Base-by-base conservation (phyloP, 139 green algal genomes). In the Volvox reticuliferus region DNA sequence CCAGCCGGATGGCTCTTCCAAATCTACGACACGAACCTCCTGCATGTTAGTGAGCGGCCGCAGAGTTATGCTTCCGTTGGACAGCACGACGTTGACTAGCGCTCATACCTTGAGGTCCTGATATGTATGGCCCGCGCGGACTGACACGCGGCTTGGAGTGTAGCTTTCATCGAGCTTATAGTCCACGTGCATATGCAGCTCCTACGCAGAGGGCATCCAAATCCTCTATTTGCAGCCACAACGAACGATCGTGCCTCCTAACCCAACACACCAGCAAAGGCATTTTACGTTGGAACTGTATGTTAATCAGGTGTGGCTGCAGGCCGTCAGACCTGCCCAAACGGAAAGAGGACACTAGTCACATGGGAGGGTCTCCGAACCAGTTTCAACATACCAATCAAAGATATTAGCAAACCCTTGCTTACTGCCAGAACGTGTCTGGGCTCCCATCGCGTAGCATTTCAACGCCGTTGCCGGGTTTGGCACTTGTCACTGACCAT, bases 351-450 rank as follows among this genome's bases (percentile, higher is more conserved):
- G 5, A 9, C 76, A 20, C 17, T 20, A 2, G 1, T n/a, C 1
- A 17, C 32, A 24, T 55, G 76, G 33, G 2, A 26, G 17, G 18
- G 26, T 26, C 30, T 32, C 13, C 55, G 14, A 36, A 1, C 62
- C 0, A 24, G 9, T 24, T 18, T 61, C 33, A 61, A 82, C 3
- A 82, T 61, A 55, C 5, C 44, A 9, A 55, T 9, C 44, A 55
- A n/a, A 55, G 44, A 55, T 55, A 55, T 14, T 55, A 55, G 44
- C 5, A 55, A 55, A 9, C 44, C 5, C 44, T 12, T 62, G 61
- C 93, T 93, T 83, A 97, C 94, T 99, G 98, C 98, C 98, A 99
- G 88, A 98, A 99, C 0, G 98, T 99, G 77, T 99, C 98, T 0
- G 94, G 86, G 30, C 94, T 95, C 55, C 96, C 96, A 88, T 99